These are phyloP conservation scores for Aethionema arabicum DNA, from an alignment of 345 rosid species.

Conservation along the genomic window DNA sequence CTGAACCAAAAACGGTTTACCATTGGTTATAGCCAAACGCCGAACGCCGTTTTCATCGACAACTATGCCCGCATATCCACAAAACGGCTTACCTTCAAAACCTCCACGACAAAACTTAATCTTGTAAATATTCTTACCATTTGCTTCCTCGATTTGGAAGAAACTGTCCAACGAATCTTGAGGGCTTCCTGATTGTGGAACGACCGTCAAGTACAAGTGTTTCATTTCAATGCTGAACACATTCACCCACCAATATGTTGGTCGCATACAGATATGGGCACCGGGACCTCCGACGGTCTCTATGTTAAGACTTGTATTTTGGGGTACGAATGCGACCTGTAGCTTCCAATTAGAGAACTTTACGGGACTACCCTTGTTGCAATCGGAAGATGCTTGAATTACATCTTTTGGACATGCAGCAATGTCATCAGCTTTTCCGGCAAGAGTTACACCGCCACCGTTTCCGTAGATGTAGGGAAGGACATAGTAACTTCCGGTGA, in stretches of 20 bases:
- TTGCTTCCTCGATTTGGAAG: too few relatives aligned
- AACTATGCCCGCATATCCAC: background rate
- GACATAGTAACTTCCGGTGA: conserved; percentile 13
- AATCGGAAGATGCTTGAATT: conserved; percentile 2
- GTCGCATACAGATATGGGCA: too few relatives aligned
- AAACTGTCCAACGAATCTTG: too few relatives aligned
- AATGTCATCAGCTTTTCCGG: too few relatives aligned
- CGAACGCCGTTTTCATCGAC: background rate
- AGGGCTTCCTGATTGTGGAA: too few relatives aligned
- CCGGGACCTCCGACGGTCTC: too few relatives aligned
- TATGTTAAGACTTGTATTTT: background rate
- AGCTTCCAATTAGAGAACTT: conserved; percentile 23
- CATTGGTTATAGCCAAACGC: conserved; percentile 8
- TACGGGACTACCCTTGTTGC: conserved; percentile 1
- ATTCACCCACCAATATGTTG: too few relatives aligned
- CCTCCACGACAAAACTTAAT: too few relatives aligned
- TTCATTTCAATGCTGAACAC: too few relatives aligned
- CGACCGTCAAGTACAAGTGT: too few relatives aligned
- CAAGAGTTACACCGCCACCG: conserved; percentile 17
- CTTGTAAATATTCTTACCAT: too few relatives aligned
- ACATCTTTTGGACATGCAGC: conserved; percentile 11
- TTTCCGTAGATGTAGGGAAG: background rate
- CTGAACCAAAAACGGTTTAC: background rate
- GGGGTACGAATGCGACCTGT: conserved; percentile 11
- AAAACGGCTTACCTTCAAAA: background rate